Base-by-base conservation (phyloP, 352 stramenopile species). In the Vaucheria bursata region DNA sequence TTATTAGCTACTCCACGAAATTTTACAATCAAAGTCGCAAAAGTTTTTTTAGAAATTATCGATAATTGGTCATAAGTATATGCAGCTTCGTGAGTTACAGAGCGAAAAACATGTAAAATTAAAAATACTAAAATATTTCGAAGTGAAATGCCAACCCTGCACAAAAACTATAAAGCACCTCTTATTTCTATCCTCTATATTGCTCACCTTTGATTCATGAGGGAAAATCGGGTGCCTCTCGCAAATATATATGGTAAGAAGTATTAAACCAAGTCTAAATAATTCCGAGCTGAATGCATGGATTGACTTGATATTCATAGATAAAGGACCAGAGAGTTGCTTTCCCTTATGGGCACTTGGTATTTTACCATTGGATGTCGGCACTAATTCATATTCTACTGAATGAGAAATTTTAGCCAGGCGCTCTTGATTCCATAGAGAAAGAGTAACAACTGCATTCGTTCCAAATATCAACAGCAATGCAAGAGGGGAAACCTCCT, bases 231-330 rank as follows among this genome's bases (percentile, higher is more conserved):
- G 89, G 79, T 92, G 86, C 74, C 90, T 79, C 81, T 94, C 89
- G 71, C 88, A 92, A 40, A 92, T 83, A 71, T 91, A 93, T 25
- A 85, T 88, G 71, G 90, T 90, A 69, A 90, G 86, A 7, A 92
- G 76, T 73, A 93, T 88, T 0, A 88, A 38, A 5, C 88, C 87
- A 66, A 91, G 88, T 0, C 87, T 70, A 25, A 86, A 83, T 5
- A 78, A 85, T 73, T 93, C 85, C 66, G 82, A 75, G 8, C 89
- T 84, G 1, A 93, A 79, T 6, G 84, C 85, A 59, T 89, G 90
- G 33, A 92, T 81, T n/a, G 87, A 92, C 0, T 78, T 71, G 37
- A 91, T 82, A 0, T 83, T 87, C 50, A 45, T 38, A n/a, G 50
- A 45, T 39, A 86, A 66, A 1, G 83, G 83, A 36, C 84, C 82